Evolutionary conservation across 495 filamentous ascomycete species (phyloP).

Genomic region (Penicillium salamii): DNA sequence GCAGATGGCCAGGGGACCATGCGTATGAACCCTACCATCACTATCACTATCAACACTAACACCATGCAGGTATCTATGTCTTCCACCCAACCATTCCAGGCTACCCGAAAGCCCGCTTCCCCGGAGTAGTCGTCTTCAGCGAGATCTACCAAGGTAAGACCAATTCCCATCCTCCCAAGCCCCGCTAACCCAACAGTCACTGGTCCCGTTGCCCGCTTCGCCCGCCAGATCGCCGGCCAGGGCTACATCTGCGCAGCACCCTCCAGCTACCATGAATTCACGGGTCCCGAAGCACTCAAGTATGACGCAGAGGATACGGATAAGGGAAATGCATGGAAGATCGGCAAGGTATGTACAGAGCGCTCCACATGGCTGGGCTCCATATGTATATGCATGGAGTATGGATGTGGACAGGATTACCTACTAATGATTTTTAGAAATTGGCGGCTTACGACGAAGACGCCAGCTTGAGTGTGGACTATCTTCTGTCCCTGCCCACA

Average conservation of each 20-base stretch:
- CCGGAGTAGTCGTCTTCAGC: slow-evolving; percentile 86
- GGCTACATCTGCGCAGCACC: slow-evolving; percentile 93
- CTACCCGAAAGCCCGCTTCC: slow-evolving; percentile 86
- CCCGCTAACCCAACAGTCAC: slow-evolving; percentile 59
- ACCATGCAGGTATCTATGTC: slow-evolving; percentile 69
- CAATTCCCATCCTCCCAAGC: background rate
- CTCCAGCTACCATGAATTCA: slow-evolving; percentile 91
- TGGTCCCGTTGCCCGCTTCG: slow-evolving; percentile 86
- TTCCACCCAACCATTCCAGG: slow-evolving; percentile 82
- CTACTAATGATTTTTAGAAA: too few relatives aligned
- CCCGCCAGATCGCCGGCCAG: slow-evolving; percentile 86
- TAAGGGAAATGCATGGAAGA: slow-evolving; percentile 80
- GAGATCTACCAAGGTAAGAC: slow-evolving; percentile 90
- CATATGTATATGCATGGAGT: too few relatives aligned
- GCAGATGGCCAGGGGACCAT: slow-evolving; percentile 59
- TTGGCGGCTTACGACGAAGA: slow-evolving; percentile 89
- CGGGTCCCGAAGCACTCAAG: slow-evolving; percentile 74
- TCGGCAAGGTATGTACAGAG: slow-evolving; percentile 57
- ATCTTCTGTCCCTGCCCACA: slow-evolving; percentile 69
- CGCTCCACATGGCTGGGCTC: too few relatives aligned
- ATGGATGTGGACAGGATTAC: too few relatives aligned
- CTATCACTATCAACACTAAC: slow-evolving; percentile 3
- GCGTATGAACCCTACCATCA: slow-evolving; percentile 43
- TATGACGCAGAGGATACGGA: slow-evolving; percentile 91
- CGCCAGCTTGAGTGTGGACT: slow-evolving; percentile 66